A percentile compares a stretch with the other conserved stretches of the same genome.
phyloP scores from a whole-genome alignment of 805 yeast species.

The Kuraishia borneana region DNA sequence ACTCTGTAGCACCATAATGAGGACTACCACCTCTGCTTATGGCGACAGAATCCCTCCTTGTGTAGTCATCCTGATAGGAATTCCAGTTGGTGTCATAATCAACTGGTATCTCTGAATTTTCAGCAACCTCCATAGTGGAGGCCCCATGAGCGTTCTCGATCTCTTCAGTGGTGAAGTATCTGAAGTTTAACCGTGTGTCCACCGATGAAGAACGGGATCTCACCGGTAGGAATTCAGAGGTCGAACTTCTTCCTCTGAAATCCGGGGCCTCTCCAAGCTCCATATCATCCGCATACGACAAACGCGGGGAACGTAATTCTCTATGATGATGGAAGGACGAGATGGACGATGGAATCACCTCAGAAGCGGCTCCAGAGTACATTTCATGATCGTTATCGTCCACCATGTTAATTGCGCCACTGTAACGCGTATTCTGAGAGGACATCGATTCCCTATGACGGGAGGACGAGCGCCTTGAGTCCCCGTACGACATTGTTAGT shows the following conservation, averaged over 20 bases:
- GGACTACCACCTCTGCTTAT: background rate
- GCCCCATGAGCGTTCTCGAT: slow-evolving; percentile 83
- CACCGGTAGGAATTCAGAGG: background rate
- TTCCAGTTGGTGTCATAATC: slow-evolving; percentile 76
- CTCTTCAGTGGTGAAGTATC: slow-evolving; percentile 75
- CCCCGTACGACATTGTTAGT: background rate
- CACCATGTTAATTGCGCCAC: slow-evolving; percentile 7
- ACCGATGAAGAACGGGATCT: background rate
- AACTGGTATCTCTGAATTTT: slow-evolving; percentile 25
- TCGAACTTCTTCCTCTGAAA: background rate
- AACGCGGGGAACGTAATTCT: slow-evolving; percentile 5
- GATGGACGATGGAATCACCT: slow-evolving; percentile 66
- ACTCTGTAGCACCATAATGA: slow-evolving; percentile 1
- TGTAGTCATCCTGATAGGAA: slow-evolving; percentile 35
- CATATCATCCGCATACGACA: background rate
- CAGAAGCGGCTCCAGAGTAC: slow-evolving; percentile 70
- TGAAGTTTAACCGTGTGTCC: slow-evolving; percentile 35
- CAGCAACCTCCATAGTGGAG: slow-evolving; percentile 54
- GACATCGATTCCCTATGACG: slow-evolving; percentile 19
- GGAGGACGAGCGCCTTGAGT: slow-evolving; percentile 11
- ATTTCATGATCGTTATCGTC: slow-evolving; percentile 63
- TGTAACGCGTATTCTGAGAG: slow-evolving; percentile 9
- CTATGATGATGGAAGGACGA: slow-evolving; percentile 61
- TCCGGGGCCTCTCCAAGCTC: background rate
- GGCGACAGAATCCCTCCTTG: slow-evolving; percentile 6